Conservation (phyloP, 1,284 basidiomycete species). For the Cutaneotrichosporon sp. region DNA sequence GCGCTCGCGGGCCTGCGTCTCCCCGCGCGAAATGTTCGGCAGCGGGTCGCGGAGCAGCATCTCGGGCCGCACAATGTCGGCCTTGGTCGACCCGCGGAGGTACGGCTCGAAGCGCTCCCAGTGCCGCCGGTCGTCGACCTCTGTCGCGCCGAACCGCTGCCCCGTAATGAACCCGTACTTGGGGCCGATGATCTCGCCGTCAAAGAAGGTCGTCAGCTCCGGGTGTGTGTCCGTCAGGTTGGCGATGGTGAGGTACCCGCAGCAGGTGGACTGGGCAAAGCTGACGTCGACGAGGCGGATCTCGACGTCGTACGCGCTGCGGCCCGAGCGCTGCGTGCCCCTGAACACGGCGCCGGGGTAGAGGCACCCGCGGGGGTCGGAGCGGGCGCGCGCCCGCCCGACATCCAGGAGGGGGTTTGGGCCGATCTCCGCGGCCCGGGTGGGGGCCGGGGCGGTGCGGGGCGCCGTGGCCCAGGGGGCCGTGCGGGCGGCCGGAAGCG, state of each 20-base stretch:
- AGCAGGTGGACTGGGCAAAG: constrained; percentile 73
- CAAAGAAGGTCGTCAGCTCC: constrained; percentile 88
- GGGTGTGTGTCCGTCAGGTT: constrained; percentile 88
- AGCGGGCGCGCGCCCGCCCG: constrained; percentile 69
- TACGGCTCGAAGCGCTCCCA: constrained; percentile 92
- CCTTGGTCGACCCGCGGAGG: constrained; percentile 60
- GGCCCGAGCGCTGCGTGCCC: constrained; percentile 79
- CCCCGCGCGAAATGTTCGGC: constrained; percentile 34
- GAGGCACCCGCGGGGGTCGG: constrained; percentile 74
- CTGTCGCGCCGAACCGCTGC: constrained; percentile 74
- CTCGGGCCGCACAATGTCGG: constrained; percentile 68
- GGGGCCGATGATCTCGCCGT: constrained; percentile 84
- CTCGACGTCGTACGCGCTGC: constrained; percentile 80
- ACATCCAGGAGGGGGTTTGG: constrained; percentile 69
- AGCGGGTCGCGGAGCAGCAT: constrained; percentile 65
- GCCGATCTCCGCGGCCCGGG: constrained; percentile 11
- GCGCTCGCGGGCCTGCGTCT: constrained; percentile 42
- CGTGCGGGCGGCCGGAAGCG: constrained; percentile 34
- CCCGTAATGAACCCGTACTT: constrained; percentile 84
- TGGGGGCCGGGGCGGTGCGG: not conserved
- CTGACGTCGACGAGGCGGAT: constrained; percentile 82
- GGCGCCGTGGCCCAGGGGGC: constrained; percentile 35
- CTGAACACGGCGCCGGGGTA: constrained; percentile 76
- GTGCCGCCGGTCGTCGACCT: constrained; percentile 84
- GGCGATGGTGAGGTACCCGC: constrained; percentile 84